Evolutionary conservation across 768 basidiomycete species (phyloP), one percentile per base, ranked within the genome.

Genomic region (Russula earlei): DNA sequence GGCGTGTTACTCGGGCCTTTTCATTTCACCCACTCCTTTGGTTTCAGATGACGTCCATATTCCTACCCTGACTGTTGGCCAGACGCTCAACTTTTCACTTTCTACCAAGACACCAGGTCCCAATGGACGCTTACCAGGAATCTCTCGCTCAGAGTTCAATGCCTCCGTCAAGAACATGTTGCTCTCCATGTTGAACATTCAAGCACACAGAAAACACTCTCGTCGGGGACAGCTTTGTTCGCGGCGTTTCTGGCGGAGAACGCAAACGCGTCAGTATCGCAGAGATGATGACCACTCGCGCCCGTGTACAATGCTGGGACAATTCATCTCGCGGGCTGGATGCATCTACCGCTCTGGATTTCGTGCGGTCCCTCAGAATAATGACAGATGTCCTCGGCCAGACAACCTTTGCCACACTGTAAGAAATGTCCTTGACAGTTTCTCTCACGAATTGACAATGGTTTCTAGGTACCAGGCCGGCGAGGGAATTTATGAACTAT

Each of bases 301-400:
- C 88, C 12, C 83, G 85, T 29, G 79, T 91, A 4, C 84, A 90
- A 62, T 83, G 82, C 57, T 91, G 88, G 85, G 88, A 91, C 67
- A 91, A 87, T 68, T 84, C 84, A 0, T 91, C 91, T 10, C 76
- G 85, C 54, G 88, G 89, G 20, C 71, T 90, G 49, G 87, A 91
- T 61, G 89, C 91, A 0, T 90, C 88, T 5, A 94, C 91, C 12
- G 91, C 91, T 0, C 74, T 92, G 38, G 92, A 95, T 65, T 94
- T 91, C 62, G 81, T 79, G 53, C 87, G 83, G 69, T 83, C 84
- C 47, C 72, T 95, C 47, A 77, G 91, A 19, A 73, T 92, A 38
- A 82, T 90, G 77, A 93, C 92, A 11, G 91, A 95, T 65, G 71
- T 91, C 15, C 76, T 85, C 14, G 81, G 84, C 9, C 83, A 84